A percentile compares a stretch with the other conserved stretches of the same genome.
phyloP scores from a whole-genome alignment of 768 basidiomycete genomes.

The Rhodocollybia butyracea region DNA sequence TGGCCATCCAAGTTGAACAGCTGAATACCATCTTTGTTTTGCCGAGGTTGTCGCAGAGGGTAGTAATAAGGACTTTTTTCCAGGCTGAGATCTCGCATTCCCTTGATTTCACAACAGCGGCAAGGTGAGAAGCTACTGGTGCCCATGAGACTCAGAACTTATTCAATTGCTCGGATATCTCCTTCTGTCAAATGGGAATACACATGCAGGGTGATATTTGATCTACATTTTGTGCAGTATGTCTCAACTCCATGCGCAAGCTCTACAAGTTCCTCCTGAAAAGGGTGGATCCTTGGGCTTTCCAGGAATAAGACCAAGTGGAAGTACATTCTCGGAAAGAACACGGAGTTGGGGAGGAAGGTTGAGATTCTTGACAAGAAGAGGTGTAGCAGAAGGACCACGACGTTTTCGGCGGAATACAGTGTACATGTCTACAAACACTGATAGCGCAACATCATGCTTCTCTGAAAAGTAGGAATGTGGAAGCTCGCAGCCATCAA shows the following conservation, averaged over 20 bases:
- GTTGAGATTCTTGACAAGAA: conserved; percentile 39
- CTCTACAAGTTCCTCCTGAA: conserved; percentile 32
- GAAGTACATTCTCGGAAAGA: conserved; percentile 31
- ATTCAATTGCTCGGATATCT: conserved; percentile 28
- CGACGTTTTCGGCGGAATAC: conserved; percentile 28
- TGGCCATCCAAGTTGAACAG: conserved; percentile 8
- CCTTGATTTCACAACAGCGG: conserved; percentile 33
- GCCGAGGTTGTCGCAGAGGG: conserved; percentile 10
- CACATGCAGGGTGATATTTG: conserved; percentile 24
- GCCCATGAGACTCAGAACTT: conserved; percentile 33
- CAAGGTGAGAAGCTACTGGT: conserved; percentile 28
- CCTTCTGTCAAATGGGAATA: conserved; percentile 27
- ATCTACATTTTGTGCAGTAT: conserved; percentile 22
- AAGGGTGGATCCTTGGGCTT: conserved; percentile 37
- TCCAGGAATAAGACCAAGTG: conserved; percentile 42
- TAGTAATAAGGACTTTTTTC: conserved; percentile 15
- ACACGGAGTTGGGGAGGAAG: conserved; percentile 31
- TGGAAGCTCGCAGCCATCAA: conserved; percentile 20
- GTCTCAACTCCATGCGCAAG: conserved; percentile 34
- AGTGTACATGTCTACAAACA: conserved; percentile 41
- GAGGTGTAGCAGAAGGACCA: conserved; percentile 33
- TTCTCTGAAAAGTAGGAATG: conserved; percentile 33
- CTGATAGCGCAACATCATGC: conserved; percentile 38
- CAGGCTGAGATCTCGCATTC: conserved; percentile 12
- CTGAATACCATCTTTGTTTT: conserved; percentile 5